phyloP scores from a whole-genome alignment of 179 eudicot species.

The Monotropa hypopitys region DNA sequence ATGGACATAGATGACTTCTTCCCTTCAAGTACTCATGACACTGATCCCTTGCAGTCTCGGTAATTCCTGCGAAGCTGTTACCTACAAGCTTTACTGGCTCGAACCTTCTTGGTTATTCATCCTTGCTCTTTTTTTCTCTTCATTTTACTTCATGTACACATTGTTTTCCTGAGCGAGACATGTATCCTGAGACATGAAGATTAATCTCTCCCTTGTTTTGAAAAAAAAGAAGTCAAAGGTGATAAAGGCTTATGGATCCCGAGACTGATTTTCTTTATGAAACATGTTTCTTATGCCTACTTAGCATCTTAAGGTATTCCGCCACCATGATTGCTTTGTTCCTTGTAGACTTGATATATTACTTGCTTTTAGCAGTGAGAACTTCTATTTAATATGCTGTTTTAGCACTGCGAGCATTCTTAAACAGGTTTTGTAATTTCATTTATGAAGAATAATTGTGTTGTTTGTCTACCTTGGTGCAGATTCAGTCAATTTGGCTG shows the following conservation, averaged over 20 bases:
- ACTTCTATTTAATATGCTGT: not conserved
- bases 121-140: no score
- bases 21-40: slow-evolving; percentile 1
- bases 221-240: not conserved
- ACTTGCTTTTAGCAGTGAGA: not conserved
- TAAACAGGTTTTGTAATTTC: not conserved
- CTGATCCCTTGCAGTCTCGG: slow-evolving; percentile 10
- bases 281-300: not conserved
- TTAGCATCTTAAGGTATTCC: not conserved
- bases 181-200: not conserved
- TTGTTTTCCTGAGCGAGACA: not conserved
- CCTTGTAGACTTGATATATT: not conserved
- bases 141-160: not conserved
- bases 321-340: not conserved
- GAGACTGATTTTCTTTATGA: not conserved
- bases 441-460: not conserved
- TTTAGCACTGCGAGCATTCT: not conserved
- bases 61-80: slow-evolving; percentile 7
- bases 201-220: no score
- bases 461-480: not conserved
- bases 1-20: slow-evolving; percentile 28
- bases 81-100: not conserved
- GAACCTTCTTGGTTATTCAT: no score
- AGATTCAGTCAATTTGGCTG: slow-evolving; percentile 11
- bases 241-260: no score